Percentiles rank a stretch among this genome's conserved stretches.
Evolutionary conservation across 2,329 filamentous ascomycete species (phyloP).

Genomic region (Corniculantispora saksenae): DNA sequence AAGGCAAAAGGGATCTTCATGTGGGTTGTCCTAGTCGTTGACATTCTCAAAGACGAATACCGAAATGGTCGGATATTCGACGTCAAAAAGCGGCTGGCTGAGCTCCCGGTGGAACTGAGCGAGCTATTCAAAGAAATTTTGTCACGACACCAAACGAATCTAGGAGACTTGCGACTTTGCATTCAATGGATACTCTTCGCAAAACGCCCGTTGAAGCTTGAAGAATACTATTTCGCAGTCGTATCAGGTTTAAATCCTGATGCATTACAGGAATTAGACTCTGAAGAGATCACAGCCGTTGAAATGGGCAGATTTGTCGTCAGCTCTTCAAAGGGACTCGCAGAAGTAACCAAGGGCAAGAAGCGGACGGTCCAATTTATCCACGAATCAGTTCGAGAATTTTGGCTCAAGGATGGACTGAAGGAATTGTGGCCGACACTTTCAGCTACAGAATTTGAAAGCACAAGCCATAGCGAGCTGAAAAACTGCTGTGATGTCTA

Average conservation of each 20-base stretch:
- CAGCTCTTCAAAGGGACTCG: constrained; percentile 47
- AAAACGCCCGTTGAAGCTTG: constrained; percentile 39
- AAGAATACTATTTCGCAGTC: constrained; percentile 44
- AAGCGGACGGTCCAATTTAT: constrained; percentile 43
- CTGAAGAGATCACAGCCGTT: constrained; percentile 23
- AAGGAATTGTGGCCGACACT: constrained; percentile 7
- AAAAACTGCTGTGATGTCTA: constrained; percentile 18
- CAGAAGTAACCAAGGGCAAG: constrained; percentile 31
- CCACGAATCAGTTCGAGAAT: constrained; percentile 53
- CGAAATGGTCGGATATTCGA: constrained; percentile 27
- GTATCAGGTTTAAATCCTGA: background rate
- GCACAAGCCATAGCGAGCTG: constrained; percentile 18
- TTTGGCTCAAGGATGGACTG: constrained; percentile 41
- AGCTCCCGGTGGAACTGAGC: constrained; percentile 41
- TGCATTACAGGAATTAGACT: constrained; percentile 25
- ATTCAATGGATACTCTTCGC: constrained; percentile 56
- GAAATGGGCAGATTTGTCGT: constrained; percentile 37
- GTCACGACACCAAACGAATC: constrained; percentile 44
- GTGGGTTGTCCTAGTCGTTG: constrained; percentile 43
- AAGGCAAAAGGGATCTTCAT: constrained; percentile 47
- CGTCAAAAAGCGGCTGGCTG: constrained; percentile 31
- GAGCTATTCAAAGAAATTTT: constrained; percentile 55
- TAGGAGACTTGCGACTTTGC: constrained; percentile 44
- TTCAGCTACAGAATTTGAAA: background rate
- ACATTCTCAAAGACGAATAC: constrained; percentile 39